phyloP scores from a whole-genome alignment of 352 stramenopile species.

The Thalassiosira ordinaria region DNA sequence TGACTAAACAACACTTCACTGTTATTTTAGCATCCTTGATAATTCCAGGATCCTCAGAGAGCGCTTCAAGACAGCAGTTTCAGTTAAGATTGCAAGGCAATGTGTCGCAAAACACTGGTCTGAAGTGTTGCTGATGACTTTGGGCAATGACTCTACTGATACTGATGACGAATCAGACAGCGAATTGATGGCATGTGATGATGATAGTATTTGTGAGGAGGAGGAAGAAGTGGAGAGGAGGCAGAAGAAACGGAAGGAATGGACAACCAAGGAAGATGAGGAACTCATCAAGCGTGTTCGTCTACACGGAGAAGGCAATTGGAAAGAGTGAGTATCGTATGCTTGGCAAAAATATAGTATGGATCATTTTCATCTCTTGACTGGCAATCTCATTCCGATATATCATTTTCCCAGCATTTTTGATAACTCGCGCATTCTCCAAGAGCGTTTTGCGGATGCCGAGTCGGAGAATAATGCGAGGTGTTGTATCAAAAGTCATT shows the following conservation, averaged over 20 bases:
- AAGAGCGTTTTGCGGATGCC: too few relatives aligned
- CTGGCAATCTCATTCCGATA: too few relatives aligned
- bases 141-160: too few relatives aligned
- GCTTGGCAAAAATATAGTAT: background rate
- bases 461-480: too few relatives aligned
- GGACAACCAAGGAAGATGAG: slow-evolving; percentile 4
- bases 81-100: too few relatives aligned
- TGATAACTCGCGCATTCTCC: too few relatives aligned
- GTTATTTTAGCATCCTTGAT: background rate
- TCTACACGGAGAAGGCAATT: slow-evolving; percentile 5
- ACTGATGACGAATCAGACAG: background rate
- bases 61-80: background rate
- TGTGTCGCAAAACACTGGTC: too few relatives aligned
- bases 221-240: background rate
- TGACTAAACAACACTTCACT: too few relatives aligned
- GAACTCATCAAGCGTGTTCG: slow-evolving; percentile 1
- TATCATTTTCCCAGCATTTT: too few relatives aligned
- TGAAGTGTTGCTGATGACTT: too few relatives aligned
- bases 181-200: background rate
- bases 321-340: background rate
- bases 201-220: background rate
- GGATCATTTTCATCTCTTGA: background rate
- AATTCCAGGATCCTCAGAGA: background rate
- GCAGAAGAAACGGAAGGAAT: too few relatives aligned
- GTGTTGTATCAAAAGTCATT: too few relatives aligned